Evolutionary conservation across 2,329 filamentous ascomycete species (phyloP).

Genomic region (Cladorrhinum sp.): DNA sequence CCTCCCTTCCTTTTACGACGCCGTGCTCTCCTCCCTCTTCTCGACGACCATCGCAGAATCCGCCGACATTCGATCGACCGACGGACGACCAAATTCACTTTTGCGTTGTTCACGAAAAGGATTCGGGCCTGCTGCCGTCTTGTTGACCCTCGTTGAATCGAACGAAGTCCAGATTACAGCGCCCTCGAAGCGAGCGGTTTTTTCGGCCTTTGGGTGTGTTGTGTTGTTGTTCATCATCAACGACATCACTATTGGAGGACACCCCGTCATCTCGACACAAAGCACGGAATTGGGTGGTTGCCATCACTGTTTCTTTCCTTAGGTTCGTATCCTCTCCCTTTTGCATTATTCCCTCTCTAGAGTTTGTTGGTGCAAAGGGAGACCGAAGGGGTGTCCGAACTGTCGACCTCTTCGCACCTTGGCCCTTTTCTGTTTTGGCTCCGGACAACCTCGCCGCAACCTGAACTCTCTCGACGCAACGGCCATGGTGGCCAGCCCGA

Average conservation of each 20-base stretch:
- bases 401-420: background rate
- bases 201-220: slow-evolving; percentile 23
- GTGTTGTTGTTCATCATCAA: slow-evolving; percentile 12
- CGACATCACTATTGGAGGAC: slow-evolving; percentile 17
- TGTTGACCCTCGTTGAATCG: slow-evolving; percentile 25
- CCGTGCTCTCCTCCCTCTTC: slow-evolving; percentile 22
- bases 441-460: background rate
- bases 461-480: background rate
- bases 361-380: background rate
- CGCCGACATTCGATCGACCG: slow-evolving; percentile 25
- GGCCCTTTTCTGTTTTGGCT: background rate
- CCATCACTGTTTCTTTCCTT: slow-evolving; percentile 14
- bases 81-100: slow-evolving; percentile 39
- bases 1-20: slow-evolving; percentile 22
- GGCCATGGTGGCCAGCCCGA: background rate
- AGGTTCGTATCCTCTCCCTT: slow-evolving; percentile 24
- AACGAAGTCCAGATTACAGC: slow-evolving; percentile 18
- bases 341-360: slow-evolving; percentile 4
- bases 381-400: background rate
- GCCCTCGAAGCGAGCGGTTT: slow-evolving; percentile 21
- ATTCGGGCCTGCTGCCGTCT: slow-evolving; percentile 26
- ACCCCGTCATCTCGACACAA: slow-evolving; percentile 14
- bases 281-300: slow-evolving; percentile 16
- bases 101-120: slow-evolving; percentile 36
- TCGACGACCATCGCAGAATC: slow-evolving; percentile 25